Base-by-base conservation (phyloP, 495 filamentous ascomycete species). In the Trypethelium eluteriae region DNA sequence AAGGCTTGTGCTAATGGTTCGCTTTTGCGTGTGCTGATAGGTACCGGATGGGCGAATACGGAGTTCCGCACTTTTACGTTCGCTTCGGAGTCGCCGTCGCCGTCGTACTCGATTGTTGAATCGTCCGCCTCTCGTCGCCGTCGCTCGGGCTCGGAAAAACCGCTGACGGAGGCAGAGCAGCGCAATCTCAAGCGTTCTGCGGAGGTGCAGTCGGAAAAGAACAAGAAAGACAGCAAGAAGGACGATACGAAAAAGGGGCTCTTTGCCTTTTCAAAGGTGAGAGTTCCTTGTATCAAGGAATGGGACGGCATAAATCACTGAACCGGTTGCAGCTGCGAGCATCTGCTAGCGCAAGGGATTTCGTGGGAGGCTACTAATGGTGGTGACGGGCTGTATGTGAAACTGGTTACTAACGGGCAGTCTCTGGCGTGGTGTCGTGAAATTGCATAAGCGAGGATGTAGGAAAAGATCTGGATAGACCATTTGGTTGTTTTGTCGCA, bases 11-110 rank as follows among this genome's bases (percentile, higher is more conserved):
- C 14, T 46, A 16, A 46, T 44, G 6, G 41, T 44, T 44, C 41
- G 14, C 41, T 44, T 44, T 44, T 14, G 41, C 41, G 25, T 25
- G 25, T 25, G 25, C 25, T 7, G 14, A 46, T 56, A 81, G 88
- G 90, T 38, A 95, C 92, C 0, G 90, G 90, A 18, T 96, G 93
- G 93, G 69, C 70, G 10, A 96, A 97, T 76, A 88, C 88, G 11
- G 92, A 96, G 76, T 89, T 82, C 73, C 86, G 93, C 62, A 86
- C 84, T 7, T 97, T 88, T 75, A 76, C 76, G 39, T 96, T 95
- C 78, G 78, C 66, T 36, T 35, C 66, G 32, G 66, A 18, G 12
- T 76, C 3, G 81, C 86, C 35, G 79, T 82, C 47, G 77, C 80
- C 61, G 84, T 87, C 63, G 83, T 67, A 59, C 62, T 84, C 85